Base-by-base conservation (phyloP, 306 rosid species). In the Sindora glabra region DNA sequence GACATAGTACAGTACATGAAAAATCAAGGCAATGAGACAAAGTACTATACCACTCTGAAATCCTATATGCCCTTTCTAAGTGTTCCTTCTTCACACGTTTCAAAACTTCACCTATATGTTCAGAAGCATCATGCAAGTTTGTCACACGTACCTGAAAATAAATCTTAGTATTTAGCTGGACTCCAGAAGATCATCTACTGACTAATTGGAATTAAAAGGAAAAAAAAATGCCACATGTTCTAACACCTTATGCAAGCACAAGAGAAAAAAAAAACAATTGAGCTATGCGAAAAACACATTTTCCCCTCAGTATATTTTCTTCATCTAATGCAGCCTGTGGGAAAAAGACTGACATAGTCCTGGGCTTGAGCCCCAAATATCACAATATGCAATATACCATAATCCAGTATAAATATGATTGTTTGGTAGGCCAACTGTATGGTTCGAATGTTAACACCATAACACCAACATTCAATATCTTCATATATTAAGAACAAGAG, bases 51-150 rank as follows among this genome's bases (percentile, higher is more conserved):
- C 99, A 92, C 8, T 76, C 77, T 49, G 68, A 74, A 65, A 92
- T 86, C 79, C 41, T 92, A 65, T 92, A 92, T 39, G 96, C 99
- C 80, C 99, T 86, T 81, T 71, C 67, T 66, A 89, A 69, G 76
- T 92, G 94, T 48, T 74, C 79, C 77, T 73, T 81, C 86, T 92
- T 86, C 72, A 92, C 99, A 27, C 99, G 99, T 70, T 79, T 83
- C 78, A 92, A 73, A 55, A 92, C 99, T 74, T 92, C 99, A 36
- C 90, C 99, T 12, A 92, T 92, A 69, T 86, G 99, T 71, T 89
- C 99, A 8, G 95, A 12, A 33, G 99, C 90, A 86, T 92, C 99
- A 70, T 76, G 76, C 83, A 92, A 67, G 73, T 92, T 92, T 56
- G 99, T 92, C 45, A 92, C 96, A 37, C 95, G 96, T 46, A 92